phyloP scores from a whole-genome alignment of 2,329 filamentous ascomycete species.

The Diaporthe aspalathi region DNA sequence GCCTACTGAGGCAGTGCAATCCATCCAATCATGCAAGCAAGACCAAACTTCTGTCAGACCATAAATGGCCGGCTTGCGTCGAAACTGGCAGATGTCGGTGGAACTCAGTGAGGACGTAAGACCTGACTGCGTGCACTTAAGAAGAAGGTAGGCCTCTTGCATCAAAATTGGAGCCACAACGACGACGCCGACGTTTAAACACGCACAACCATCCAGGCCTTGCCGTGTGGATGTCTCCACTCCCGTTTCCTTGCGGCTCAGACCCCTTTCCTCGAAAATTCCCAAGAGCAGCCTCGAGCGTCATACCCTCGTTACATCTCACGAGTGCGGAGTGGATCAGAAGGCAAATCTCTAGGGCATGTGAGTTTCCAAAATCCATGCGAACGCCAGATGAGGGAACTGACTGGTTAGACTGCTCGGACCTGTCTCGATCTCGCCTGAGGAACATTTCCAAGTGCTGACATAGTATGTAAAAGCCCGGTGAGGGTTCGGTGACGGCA shows the following conservation, averaged over 20 bases:
- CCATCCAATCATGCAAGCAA: slow-evolving; percentile 18
- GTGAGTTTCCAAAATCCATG: not conserved
- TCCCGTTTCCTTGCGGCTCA: not conserved
- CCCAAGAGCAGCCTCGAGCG: not conserved
- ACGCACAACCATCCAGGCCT: slow-evolving; percentile 5
- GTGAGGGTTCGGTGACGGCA: not conserved
- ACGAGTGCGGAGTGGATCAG: not conserved
- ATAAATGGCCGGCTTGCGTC: not conserved
- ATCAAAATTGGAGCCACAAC: slow-evolving; percentile 2
- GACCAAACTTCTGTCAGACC: not conserved
- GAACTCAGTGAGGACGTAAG: not conserved
- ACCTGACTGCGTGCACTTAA: slow-evolving; percentile 4
- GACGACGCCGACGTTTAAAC: slow-evolving; percentile 2
- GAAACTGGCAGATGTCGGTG: slow-evolving; percentile 3
- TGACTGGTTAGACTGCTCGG: not conserved
- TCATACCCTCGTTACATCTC: no score
- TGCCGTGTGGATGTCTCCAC: slow-evolving; percentile 3
- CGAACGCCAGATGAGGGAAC: not conserved
- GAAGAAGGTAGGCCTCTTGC: slow-evolving; percentile 7
- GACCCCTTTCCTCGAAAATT: slow-evolving; percentile 1
- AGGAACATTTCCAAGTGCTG: not conserved
- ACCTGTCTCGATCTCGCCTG: not conserved
- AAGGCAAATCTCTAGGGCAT: not conserved
- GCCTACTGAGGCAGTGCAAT: slow-evolving; percentile 19
- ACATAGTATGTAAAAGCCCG: slow-evolving; percentile 4